A percentile compares a stretch with the other conserved stretches of the same genome.
Conservation (phyloP, 495 filamentous ascomycete genomes). For the Penicillium bovifimosum region DNA sequence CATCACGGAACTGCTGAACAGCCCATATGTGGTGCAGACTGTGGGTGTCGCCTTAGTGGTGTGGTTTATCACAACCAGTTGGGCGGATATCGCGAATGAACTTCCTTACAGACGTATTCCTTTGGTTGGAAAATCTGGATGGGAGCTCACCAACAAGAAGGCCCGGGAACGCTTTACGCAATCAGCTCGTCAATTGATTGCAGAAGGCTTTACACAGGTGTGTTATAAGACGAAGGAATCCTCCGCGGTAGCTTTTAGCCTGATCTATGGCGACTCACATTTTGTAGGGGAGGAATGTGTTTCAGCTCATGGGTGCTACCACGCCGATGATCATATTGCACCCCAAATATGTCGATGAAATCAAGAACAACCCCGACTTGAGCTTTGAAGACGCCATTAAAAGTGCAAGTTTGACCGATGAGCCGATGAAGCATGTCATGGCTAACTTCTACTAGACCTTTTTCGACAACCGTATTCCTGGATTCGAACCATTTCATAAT, state of each 20-base stretch:
- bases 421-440: neutral
- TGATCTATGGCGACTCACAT: neutral
- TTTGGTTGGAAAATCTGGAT: slow-evolving; percentile 26
- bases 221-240: neutral
- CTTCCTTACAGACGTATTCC: slow-evolving; percentile 27
- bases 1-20: slow-evolving; percentile 20
- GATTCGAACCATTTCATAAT: slow-evolving; percentile 41
- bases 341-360: slow-evolving; percentile 44
- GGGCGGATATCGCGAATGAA: slow-evolving; percentile 24
- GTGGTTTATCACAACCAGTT: slow-evolving; percentile 22
- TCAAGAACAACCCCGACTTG: slow-evolving; percentile 39
- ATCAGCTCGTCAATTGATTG: slow-evolving; percentile 22
- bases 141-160: slow-evolving; percentile 29
- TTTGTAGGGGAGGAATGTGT: slow-evolving; percentile 27
- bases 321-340: slow-evolving; percentile 40
- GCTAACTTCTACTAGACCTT: slow-evolving; percentile 28
- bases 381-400: slow-evolving; percentile 36
- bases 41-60: slow-evolving; percentile 16
- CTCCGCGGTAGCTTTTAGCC: neutral
- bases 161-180: slow-evolving; percentile 23
- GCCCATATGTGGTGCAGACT: slow-evolving; percentile 19
- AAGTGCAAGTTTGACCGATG: slow-evolving; percentile 28
- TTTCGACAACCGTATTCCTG: slow-evolving; percentile 37
- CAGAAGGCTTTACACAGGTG: slow-evolving; percentile 30
- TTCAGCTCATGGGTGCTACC: slow-evolving; percentile 34